Base-by-base conservation (phyloP, 805 yeast genomes). In the Monosporozyma solicola region DNA sequence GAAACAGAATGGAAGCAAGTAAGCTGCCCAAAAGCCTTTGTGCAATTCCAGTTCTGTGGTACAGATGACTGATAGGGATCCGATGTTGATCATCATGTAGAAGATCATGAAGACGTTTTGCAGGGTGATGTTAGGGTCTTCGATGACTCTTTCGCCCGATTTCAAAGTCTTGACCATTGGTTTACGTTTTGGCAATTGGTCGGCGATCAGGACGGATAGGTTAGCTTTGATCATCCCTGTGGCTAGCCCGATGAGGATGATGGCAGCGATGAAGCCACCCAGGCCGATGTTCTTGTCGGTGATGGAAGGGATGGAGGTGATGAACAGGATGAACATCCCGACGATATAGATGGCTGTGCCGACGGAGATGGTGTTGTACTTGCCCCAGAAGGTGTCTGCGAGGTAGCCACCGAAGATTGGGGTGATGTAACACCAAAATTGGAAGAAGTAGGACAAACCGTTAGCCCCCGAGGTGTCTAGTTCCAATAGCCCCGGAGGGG, bases 171-270 rank as follows among this genome's bases (percentile, higher is more conserved):
- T 77, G 52, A 87, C 79, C 50, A 77, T 80, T 57, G 82, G 84
- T 59, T 77, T 75, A 53, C 78, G 72, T 64, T 80, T 78, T 47
- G 84, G 82, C 64, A 79, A 82, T 69, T 84, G 88, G 61, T 84
- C 87, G 68, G 89, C 91, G 65, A 87, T 81, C 65, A 87, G 74
- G 27, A 67, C 69, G 5, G 89, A 80, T 32, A 86, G 81, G 61
- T 86, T 85, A 43, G 90, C 76, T 67, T 87, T 87, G 65, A 87
- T 87, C 60, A 89, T 84, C 63, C 94, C 94, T 33, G 94, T 83
- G 43, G 89, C 92, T 41, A 84, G 60, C 59, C 92, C 92, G 61
- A 87, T 79, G 51, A 81, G 64, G 54, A 73, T 55, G 49, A 72
- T 68, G 29, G 73, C 56, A 16, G 65, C 63, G 52, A 72, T 62